Conservation (phyloP, 129 eudicot species). For the Apium graveolens region DNA sequence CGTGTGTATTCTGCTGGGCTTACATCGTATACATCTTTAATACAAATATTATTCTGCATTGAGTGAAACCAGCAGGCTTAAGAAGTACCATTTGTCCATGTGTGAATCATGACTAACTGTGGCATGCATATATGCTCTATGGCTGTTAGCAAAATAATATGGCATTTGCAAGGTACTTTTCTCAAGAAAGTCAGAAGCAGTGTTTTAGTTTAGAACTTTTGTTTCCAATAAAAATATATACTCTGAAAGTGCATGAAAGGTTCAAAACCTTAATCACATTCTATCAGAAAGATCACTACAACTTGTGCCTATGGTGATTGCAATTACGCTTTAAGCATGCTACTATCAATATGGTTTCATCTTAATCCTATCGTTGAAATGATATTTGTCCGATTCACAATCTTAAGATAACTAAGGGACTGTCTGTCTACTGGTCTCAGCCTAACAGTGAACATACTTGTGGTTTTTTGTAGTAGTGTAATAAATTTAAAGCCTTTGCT, state of each 20-base stretch:
- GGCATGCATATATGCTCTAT: background rate
- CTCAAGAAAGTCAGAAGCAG: background rate
- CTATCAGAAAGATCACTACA: background rate
- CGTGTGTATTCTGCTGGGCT: conserved; percentile 13
- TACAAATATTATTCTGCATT: conserved; percentile 17
- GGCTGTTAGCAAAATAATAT: background rate
- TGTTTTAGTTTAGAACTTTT: background rate
- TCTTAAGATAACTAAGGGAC: too few species aligned
- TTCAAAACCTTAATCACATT: background rate
- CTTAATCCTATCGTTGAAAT: too few species aligned
- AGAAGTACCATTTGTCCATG: background rate
- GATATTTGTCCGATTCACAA: too few species aligned
- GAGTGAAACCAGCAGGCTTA: background rate
- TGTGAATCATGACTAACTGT: background rate
- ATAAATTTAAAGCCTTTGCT: too few species aligned
- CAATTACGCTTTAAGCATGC: background rate
- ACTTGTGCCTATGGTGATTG: background rate
- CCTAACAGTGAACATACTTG: background rate
- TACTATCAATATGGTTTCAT: too few species aligned
- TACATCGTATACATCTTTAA: conserved; percentile 21
- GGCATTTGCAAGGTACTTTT: background rate
- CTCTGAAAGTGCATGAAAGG: background rate
- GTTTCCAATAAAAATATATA: background rate
- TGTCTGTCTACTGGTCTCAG: too few species aligned
- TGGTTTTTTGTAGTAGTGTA: too few species aligned